Conservation (phyloP, 73 alveolate genomes). For the Paraurostyla sp. region DNA sequence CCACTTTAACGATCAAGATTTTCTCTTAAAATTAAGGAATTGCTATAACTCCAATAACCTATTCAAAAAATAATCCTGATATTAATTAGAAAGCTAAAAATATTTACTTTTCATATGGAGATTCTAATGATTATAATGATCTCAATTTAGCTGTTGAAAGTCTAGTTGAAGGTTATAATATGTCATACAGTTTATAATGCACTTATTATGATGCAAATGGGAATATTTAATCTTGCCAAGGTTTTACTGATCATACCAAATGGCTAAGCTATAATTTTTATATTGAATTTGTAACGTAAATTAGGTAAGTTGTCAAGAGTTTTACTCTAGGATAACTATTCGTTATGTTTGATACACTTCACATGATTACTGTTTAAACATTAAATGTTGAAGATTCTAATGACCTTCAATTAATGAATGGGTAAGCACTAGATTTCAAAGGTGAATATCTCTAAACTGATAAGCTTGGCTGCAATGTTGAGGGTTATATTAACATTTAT, state of each 20-base stretch:
- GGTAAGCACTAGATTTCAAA: neutral
- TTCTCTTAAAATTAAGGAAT: slow-evolving; percentile 8
- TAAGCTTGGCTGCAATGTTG: slow-evolving; percentile 19
- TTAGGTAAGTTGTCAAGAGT: neutral
- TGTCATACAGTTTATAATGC: neutral
- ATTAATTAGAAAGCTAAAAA: neutral
- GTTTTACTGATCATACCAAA: neutral
- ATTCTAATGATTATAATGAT: neutral
- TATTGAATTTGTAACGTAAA: slow-evolving; percentile 27
- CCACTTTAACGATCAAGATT: neutral
- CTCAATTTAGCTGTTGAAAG: neutral
- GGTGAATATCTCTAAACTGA: neutral
- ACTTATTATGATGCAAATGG: neutral
- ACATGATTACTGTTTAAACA: slow-evolving; percentile 21
- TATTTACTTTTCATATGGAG: neutral
- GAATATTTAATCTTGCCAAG: neutral
- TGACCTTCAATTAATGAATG: neutral
- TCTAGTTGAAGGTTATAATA: slow-evolving; percentile 8
- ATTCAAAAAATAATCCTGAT: too few relatives aligned
- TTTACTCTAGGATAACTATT: slow-evolving; percentile 15
- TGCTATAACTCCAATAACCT: slow-evolving; percentile 1
- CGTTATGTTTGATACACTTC: slow-evolving; percentile 23
- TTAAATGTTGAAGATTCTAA: neutral
- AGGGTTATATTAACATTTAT: neutral
- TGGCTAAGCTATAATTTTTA: neutral